Evolutionary conservation across 2,329 filamentous ascomycete species (phyloP).

Genomic region (Monosporascus sp.): DNA sequence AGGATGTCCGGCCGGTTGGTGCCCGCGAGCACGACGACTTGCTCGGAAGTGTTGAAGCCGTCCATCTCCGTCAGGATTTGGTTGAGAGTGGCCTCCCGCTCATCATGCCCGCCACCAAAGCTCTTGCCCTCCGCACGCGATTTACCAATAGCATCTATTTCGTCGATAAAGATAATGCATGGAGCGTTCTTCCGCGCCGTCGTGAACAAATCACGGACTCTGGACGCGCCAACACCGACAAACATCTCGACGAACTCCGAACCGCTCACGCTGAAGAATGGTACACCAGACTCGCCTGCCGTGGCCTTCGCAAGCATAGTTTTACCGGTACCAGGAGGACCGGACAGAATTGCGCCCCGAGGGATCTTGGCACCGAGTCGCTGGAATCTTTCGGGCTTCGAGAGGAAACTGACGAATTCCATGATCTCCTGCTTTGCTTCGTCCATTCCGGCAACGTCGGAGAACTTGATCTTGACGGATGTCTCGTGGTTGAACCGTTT

Average conservation of each 20-base stretch:
- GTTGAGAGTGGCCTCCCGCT: constrained; percentile 93
- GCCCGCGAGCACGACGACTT: constrained; percentile 93
- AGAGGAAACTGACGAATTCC: constrained; percentile 97
- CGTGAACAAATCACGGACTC: constrained; percentile 90
- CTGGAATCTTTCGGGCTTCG: constrained; percentile 88
- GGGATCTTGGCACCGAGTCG: constrained; percentile 96
- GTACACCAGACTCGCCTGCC: constrained; percentile 91
- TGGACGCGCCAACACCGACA: constrained; percentile 92
- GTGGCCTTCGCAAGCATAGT: constrained; percentile 95
- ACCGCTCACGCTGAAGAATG: constrained; percentile 97
- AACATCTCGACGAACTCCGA: constrained; percentile 99
- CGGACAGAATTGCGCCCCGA: constrained; percentile 90
- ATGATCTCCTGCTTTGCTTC: constrained; percentile 98
- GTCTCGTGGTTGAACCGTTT: constrained; percentile 98
- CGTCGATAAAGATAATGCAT: constrained; percentile 99
- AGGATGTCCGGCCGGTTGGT: constrained; percentile 94
- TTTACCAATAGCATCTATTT: constrained; percentile 96
- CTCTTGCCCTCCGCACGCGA: constrained; percentile 73
- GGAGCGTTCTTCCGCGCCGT: constrained; percentile 93
- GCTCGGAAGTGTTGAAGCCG: constrained; percentile 94
- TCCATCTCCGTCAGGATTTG: constrained; percentile 99
- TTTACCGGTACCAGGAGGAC: constrained; percentile 98
- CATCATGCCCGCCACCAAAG: constrained; percentile 88
- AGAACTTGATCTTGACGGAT: constrained; percentile 93
- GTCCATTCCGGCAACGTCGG: constrained; percentile 95